Conservation (phyloP, 78 protist genomes). For the Dictyostelium capitatum region DNA sequence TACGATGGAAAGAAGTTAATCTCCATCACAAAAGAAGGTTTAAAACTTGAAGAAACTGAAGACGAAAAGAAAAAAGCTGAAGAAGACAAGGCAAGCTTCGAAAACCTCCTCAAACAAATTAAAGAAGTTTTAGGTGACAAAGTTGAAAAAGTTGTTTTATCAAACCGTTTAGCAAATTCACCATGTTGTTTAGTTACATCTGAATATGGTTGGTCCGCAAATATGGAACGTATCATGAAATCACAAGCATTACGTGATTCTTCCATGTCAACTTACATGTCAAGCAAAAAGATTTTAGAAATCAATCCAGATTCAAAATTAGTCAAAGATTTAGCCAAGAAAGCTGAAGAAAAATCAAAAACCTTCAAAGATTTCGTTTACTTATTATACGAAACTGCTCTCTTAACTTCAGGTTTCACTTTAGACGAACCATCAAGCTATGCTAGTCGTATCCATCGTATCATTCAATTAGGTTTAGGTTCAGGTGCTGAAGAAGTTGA, state of each 20-base stretch:
- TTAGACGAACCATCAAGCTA: conserved; percentile 97
- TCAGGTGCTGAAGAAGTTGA: conserved; percentile 47
- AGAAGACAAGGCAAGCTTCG: conserved; percentile 94
- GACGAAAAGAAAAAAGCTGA: conserved; percentile 96
- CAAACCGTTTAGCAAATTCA: conserved; percentile 95
- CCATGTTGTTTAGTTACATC: conserved; percentile 98
- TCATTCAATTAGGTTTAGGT: conserved; percentile 98
- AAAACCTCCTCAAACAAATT: conserved; percentile 96
- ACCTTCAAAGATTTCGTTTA: conserved; percentile 97
- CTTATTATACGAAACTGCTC: conserved; percentile 98
- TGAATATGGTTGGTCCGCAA: conserved; percentile 99
- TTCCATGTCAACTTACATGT: conserved; percentile 97
- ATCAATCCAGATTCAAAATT: conserved; percentile 98
- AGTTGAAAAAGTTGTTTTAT: conserved; percentile 98
- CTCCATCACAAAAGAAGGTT: conserved; percentile 99
- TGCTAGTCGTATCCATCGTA: conserved; percentile 97
- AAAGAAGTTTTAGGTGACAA: conserved; percentile 99
- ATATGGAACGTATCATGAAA: conserved; percentile 99
- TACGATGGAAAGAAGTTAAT: conserved; percentile 99
- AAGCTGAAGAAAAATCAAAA: conserved; percentile 89
- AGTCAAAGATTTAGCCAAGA: conserved; percentile 92
- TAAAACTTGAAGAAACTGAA: conserved; percentile 96
- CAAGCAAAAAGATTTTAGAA: conserved; percentile 98
- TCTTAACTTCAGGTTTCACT: conserved; percentile 99
- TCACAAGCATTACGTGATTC: conserved; percentile 99